Evolutionary conservation across 352 stramenopile genomes (phyloP).

Genomic region (Sclerospora graminicola): DNA sequence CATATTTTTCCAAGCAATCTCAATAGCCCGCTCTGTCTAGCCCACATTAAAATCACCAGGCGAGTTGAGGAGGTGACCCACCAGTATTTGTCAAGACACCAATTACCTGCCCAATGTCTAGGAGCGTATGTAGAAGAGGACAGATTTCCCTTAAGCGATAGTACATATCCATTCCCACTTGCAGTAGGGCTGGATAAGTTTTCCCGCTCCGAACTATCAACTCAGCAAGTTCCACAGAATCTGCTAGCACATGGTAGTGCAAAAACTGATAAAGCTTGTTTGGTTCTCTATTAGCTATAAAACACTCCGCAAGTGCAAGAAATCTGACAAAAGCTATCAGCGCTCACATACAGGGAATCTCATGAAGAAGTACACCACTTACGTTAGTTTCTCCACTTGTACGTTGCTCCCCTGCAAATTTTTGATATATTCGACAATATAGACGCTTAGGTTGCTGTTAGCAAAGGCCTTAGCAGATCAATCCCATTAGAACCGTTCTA

Average conservation of each 20-base stretch:
- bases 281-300: slow-evolving; percentile 28
- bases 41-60: not conserved
- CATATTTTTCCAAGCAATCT: slow-evolving; percentile 44
- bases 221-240: slow-evolving; percentile 48
- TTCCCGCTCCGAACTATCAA: slow-evolving; percentile 29
- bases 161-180: slow-evolving; percentile 63
- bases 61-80: not conserved
- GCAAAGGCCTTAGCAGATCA: slow-evolving; percentile 24
- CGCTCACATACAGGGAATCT: not conserved
- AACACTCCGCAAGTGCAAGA: slow-evolving; percentile 40
- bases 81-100: not conserved
- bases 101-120: slow-evolving; percentile 37
- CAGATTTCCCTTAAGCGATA: slow-evolving; percentile 36
- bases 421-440: slow-evolving; percentile 57
- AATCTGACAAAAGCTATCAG: slow-evolving; percentile 27
- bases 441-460: slow-evolving; percentile 32
- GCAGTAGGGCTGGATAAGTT: slow-evolving; percentile 24
- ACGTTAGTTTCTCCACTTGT: slow-evolving; percentile 55
- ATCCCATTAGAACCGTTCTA: not conserved
- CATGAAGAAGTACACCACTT: slow-evolving; percentile 6
- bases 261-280: slow-evolving; percentile 60
- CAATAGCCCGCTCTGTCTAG: slow-evolving; percentile 31
- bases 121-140: slow-evolving; percentile 34
- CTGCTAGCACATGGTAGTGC: slow-evolving; percentile 40
- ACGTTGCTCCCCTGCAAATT: slow-evolving; percentile 38